Evolutionary conservation across 2,329 filamentous ascomycete species (phyloP).

Genomic region (Macrophomina phaseolina): DNA sequence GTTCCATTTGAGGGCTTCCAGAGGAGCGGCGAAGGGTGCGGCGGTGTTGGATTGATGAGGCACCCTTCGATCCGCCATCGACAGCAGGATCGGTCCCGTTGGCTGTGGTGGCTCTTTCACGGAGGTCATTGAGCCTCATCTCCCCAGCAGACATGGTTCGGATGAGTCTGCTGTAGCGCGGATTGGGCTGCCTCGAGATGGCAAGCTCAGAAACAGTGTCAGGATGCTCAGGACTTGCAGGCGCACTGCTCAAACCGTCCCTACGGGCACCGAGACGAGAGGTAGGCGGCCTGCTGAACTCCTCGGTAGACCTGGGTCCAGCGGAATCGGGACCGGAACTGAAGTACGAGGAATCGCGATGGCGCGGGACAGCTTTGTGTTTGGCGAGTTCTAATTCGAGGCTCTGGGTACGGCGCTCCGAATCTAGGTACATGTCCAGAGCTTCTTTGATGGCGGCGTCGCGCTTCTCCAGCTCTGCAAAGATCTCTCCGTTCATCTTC

Average conservation of each 20-base stretch:
- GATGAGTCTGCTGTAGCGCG: constrained; percentile 18
- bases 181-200: neutral
- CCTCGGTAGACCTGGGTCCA: neutral
- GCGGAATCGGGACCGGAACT: constrained; percentile 14
- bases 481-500: constrained; percentile 22
- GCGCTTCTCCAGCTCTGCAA: constrained; percentile 25
- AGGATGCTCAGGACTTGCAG: neutral
- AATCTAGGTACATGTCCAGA: constrained; percentile 22
- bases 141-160: constrained; percentile 24
- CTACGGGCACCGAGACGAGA: neutral
- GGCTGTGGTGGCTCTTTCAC: constrained; percentile 4
- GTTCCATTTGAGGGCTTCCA: constrained; percentile 5
- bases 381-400: constrained; percentile 18
- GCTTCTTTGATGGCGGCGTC: constrained; percentile 26
- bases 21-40: constrained; percentile 16
- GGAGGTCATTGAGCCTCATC: constrained; percentile 8
- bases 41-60: constrained; percentile 4
- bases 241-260: neutral
- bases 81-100: neutral
- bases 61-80: neutral
- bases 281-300: neutral
- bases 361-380: neutral
- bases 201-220: neutral
- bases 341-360: constrained; percentile 19
- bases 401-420: constrained; percentile 6